Conservation (phyloP, 805 yeast genomes). For the Candida cerambycidarum region DNA sequence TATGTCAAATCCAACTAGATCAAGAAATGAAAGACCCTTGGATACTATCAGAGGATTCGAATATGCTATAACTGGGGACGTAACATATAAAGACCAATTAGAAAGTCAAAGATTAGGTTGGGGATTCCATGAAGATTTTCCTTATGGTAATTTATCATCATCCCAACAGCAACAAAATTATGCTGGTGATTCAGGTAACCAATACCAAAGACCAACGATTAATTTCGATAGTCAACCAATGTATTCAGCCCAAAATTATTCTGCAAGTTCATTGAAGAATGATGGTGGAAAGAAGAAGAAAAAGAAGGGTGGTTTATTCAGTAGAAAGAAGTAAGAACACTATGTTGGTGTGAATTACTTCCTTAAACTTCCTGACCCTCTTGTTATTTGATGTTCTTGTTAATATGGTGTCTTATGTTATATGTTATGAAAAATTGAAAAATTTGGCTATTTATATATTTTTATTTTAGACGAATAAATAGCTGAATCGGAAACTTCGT, state of each 20-base stretch:
- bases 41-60: constrained; percentile 95
- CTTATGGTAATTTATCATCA: constrained; percentile 39
- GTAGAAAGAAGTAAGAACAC: constrained; percentile 54
- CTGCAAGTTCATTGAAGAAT: constrained; percentile 46
- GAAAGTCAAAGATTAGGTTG: constrained; percentile 82
- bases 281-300: constrained; percentile 44
- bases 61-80: constrained; percentile 90
- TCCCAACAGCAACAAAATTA: constrained; percentile 22
- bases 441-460: background rate
- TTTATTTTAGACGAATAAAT: background rate
- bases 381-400: background rate
- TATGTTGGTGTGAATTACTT: too few relatives aligned
- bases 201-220: constrained; percentile 35
- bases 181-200: constrained; percentile 22
- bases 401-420: background rate
- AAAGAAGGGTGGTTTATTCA: constrained; percentile 74
- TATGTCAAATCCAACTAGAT: constrained; percentile 87
- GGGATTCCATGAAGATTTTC: constrained; percentile 82
- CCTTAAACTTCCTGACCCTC: too few relatives aligned
- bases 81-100: constrained; percentile 71
- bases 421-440: background rate
- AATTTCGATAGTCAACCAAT: constrained; percentile 42
- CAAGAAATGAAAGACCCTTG: constrained; percentile 93
- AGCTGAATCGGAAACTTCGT: background rate
- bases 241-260: constrained; percentile 59